phyloP scores from a whole-genome alignment of 2,329 filamentous ascomycete species.

The Sodiomyces alkalinus region DNA sequence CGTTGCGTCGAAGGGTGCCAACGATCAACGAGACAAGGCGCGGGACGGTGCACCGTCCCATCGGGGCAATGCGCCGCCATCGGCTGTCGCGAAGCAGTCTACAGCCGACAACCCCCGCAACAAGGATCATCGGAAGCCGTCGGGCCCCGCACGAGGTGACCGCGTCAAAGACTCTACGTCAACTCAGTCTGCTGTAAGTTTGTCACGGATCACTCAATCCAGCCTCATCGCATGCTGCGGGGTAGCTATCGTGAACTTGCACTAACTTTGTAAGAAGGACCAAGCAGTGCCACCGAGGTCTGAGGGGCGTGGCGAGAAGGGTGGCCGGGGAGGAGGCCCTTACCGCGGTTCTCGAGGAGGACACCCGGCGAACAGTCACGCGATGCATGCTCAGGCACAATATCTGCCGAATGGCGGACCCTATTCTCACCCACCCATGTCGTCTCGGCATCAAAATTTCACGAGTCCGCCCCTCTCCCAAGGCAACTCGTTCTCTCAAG shows the following conservation, averaged over 20 bases:
- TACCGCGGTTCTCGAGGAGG: slow-evolving; percentile 30
- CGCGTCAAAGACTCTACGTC: too few relatives aligned
- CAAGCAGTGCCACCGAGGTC: slow-evolving; percentile 13
- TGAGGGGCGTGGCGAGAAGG: slow-evolving; percentile 24
- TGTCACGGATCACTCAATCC: too few relatives aligned
- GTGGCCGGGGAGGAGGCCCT: slow-evolving; percentile 26
- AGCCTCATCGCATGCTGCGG: too few relatives aligned
- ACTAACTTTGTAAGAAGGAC: slow-evolving; percentile 9
- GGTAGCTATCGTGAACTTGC: not conserved
- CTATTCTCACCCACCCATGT: slow-evolving; percentile 14
- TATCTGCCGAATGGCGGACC: slow-evolving; percentile 19
- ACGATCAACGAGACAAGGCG: slow-evolving; percentile 17
- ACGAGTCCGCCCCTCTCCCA: slow-evolving; percentile 29
- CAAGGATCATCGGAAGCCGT: slow-evolving; percentile 32
- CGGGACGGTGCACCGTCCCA: slow-evolving; percentile 21
- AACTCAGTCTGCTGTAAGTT: too few relatives aligned
- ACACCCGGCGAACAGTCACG: too few relatives aligned
- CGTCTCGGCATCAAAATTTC: slow-evolving; percentile 16
- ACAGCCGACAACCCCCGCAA: slow-evolving; percentile 25
- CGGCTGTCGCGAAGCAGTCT: slow-evolving; percentile 25
- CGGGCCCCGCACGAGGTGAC: too few relatives aligned
- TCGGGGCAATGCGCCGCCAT: slow-evolving; percentile 19
- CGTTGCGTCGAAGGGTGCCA: slow-evolving; percentile 14
- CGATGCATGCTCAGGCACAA: too few relatives aligned
- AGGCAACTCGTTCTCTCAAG: slow-evolving; percentile 7